Evolutionary conservation across 2,329 filamentous ascomycete genomes (phyloP).

Genomic region (Acephala macrosclerotiorum): DNA sequence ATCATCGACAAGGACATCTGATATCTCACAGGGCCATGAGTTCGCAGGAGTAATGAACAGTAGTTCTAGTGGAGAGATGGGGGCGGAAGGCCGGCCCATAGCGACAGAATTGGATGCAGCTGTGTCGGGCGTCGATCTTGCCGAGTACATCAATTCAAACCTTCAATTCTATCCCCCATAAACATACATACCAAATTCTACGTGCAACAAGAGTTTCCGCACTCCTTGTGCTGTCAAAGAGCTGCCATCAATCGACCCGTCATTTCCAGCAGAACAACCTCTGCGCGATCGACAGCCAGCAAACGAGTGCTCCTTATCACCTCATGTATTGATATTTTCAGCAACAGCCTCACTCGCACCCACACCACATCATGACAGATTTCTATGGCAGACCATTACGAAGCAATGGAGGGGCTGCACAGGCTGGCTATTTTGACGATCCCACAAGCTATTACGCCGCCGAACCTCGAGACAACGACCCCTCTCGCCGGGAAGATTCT

Average conservation of each 20-base stretch:
- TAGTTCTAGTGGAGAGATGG: not conserved
- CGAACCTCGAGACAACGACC: conserved; percentile 37
- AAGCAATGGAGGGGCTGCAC: conserved; percentile 30
- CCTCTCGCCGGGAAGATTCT: conserved; percentile 31
- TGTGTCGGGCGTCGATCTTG: conserved; percentile 7
- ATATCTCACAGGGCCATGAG: conserved; percentile 12
- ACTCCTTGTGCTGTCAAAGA: not conserved
- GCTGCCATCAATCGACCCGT: conserved; percentile 13
- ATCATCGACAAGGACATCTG: conserved; percentile 3
- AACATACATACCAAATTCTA: not conserved
- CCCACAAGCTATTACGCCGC: conserved; percentile 33
- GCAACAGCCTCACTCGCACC: conserved; percentile 34
- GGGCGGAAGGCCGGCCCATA: not conserved
- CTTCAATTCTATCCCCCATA: conserved; percentile 1
- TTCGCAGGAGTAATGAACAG: conserved; percentile 2
- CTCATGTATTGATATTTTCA: conserved; percentile 33
- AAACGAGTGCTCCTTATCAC: conserved; percentile 7
- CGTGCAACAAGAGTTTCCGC: not conserved
- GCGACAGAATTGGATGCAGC: not conserved
- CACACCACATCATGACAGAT: conserved; percentile 37
- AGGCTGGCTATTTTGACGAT: conserved; percentile 31
- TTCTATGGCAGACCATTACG: conserved; percentile 36
- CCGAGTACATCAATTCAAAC: not conserved
- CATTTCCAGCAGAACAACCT: not conserved
- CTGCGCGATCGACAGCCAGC: not conserved